Evolutionary conservation across 106 monocot species (phyloP).

Genomic region (Apostasia shenzhenica): DNA sequence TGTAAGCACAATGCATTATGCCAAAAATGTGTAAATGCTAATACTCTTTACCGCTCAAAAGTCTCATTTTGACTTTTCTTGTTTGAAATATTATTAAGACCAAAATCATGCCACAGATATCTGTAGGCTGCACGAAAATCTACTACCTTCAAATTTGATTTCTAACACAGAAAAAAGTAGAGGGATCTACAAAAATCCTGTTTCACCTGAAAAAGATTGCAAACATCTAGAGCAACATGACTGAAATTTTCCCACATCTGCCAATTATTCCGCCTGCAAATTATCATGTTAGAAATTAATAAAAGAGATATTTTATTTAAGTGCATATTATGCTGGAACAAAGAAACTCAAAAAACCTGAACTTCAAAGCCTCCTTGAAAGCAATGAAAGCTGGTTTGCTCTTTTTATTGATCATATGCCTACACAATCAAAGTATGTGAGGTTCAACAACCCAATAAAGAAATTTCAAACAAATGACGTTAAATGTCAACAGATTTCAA

Average conservation of each 20-base stretch:
- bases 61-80: too few relatives aligned
- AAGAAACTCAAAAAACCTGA: conserved; percentile 43
- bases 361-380: conserved; percentile 91
- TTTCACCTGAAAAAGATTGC: conserved; percentile 57
- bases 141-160: background rate
- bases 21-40: too few relatives aligned
- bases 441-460: too few relatives aligned
- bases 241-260: conserved; percentile 95
- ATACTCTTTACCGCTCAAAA: too few relatives aligned
- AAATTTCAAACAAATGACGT: background rate
- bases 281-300: background rate
- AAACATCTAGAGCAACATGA: conserved; percentile 74
- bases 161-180: background rate
- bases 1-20: too few relatives aligned
- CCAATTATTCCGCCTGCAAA: conserved; percentile 83
- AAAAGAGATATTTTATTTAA: background rate
- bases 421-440: conserved; percentile 13
- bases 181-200: background rate
- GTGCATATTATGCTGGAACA: background rate
- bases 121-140: background rate
- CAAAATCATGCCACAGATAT: background rate
- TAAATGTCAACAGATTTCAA: too few relatives aligned
- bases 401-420: conserved; percentile 82
- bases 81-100: too few relatives aligned
- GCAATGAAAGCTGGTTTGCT: conserved; percentile 65